phyloP scores from a whole-genome alignment of 192 early-diverging fungal genomes.

The Coemansia sp. region DNA sequence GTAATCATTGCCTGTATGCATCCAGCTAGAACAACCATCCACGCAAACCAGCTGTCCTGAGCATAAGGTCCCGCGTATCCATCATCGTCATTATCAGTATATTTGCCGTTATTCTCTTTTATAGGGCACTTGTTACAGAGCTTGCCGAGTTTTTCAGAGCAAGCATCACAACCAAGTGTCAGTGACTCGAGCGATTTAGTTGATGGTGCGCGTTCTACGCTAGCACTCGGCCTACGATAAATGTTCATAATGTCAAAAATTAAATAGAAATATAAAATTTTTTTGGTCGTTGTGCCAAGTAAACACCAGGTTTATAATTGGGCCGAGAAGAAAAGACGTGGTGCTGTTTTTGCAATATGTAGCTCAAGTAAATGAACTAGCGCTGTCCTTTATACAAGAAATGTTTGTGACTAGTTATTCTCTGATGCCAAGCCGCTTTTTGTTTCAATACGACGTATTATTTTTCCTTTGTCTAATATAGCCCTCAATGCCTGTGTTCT shows the following conservation, averaged over 20 bases:
- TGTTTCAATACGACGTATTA: not conserved
- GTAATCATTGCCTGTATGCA: slow-evolving; percentile 51
- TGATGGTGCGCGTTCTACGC: slow-evolving; percentile 1
- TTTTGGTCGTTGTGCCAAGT: not conserved
- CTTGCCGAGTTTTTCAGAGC: slow-evolving; percentile 2
- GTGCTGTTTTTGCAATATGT: not conserved
- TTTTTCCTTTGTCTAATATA: too few relatives aligned
- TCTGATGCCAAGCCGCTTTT: not conserved
- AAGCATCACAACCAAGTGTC: not conserved
- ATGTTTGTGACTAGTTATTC: not conserved
- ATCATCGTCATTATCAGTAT: not conserved
- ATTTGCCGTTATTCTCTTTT: not conserved
- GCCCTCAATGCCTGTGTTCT: not conserved
- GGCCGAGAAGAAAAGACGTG: not conserved
- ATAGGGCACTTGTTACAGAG: not conserved
- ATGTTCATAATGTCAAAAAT: not conserved
- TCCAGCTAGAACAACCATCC: slow-evolving; percentile 45
- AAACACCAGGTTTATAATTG: slow-evolving; percentile 8
- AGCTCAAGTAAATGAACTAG: not conserved
- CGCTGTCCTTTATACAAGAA: not conserved
- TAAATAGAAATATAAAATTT: too few relatives aligned
- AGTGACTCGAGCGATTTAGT: slow-evolving; percentile 6
- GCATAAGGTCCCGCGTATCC: not conserved
- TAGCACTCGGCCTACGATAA: not conserved
- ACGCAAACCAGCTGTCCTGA: slow-evolving; percentile 43